Evolutionary conservation across 176 grass and related monocot genomes (phyloP).

Genomic region (Triticum urartu): DNA sequence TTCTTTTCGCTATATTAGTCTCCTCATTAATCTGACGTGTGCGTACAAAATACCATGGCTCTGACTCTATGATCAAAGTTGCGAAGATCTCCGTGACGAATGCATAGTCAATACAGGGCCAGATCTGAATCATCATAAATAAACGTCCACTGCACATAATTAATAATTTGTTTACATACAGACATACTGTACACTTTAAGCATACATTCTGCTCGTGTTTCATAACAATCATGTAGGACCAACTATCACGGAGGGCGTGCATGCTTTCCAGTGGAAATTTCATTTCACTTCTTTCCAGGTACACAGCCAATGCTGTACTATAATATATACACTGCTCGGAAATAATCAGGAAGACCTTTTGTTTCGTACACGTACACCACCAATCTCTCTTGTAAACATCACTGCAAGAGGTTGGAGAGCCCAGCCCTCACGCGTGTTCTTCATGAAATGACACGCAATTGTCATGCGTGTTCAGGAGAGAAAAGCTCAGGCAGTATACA

Average conservation of each 20-base stretch:
- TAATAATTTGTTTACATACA: neutral
- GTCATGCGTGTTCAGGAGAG: too few relatives aligned
- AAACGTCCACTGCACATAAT: neutral
- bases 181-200: neutral
- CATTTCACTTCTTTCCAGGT: neutral
- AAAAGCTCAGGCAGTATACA: neutral
- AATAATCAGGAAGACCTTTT: neutral
- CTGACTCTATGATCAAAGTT: too few relatives aligned
- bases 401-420: too few relatives aligned
- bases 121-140: neutral
- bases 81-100: too few relatives aligned
- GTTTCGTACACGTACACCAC: neutral
- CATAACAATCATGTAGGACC: neutral
- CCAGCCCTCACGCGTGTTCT: too few relatives aligned
- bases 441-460: too few relatives aligned
- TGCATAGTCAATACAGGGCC: too few relatives aligned
- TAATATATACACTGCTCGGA: neutral
- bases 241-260: neutral
- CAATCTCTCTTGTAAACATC: neutral
- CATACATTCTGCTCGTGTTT: neutral
- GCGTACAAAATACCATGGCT: too few relatives aligned
- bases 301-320: neutral
- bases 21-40: too few relatives aligned
- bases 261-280: neutral
- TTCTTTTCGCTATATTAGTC: too few relatives aligned